Evolutionary conservation across 2,329 filamentous ascomycete species (phyloP).

Genomic region (Drechslerella coelobrocha): DNA sequence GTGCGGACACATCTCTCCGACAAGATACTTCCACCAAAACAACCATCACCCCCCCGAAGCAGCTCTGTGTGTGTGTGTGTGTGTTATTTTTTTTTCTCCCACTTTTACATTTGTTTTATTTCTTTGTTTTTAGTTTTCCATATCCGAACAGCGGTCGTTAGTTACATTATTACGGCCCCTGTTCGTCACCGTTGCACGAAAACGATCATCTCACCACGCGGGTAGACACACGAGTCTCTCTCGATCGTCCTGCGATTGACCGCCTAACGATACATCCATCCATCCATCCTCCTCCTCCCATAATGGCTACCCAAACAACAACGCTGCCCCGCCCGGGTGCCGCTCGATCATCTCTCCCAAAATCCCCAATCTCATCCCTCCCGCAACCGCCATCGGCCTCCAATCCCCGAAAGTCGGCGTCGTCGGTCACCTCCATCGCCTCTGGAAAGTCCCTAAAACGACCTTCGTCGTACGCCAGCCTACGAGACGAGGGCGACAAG

Average conservation of each 20-base stretch:
- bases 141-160: not conserved
- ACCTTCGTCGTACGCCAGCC: slow-evolving; percentile 39
- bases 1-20: slow-evolving; percentile 15
- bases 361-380: slow-evolving; percentile 35
- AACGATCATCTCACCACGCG: not conserved
- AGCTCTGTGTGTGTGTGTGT: too few species aligned
- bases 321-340: slow-evolving; percentile 46
- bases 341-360: slow-evolving; percentile 38
- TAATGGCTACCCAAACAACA: slow-evolving; percentile 47
- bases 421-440: slow-evolving; percentile 27
- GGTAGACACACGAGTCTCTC: too few species aligned
- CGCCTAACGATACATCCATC: not conserved
- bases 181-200: not conserved
- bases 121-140: not conserved
- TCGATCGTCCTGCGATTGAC: slow-evolving; percentile 3
- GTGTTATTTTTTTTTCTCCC: too few species aligned
- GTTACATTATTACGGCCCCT: too few species aligned
- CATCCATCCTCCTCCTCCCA: not conserved
- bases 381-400: slow-evolving; percentile 28
- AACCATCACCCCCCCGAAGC: not conserved
- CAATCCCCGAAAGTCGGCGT: slow-evolving; percentile 22
- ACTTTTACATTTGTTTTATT: not conserved
- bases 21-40: slow-evolving; percentile 3
- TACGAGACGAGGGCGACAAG: slow-evolving; percentile 43
- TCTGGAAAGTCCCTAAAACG: slow-evolving; percentile 45